Base-by-base conservation (phyloP, 139 green algal genomes). In the Chlorella ohadii region DNA sequence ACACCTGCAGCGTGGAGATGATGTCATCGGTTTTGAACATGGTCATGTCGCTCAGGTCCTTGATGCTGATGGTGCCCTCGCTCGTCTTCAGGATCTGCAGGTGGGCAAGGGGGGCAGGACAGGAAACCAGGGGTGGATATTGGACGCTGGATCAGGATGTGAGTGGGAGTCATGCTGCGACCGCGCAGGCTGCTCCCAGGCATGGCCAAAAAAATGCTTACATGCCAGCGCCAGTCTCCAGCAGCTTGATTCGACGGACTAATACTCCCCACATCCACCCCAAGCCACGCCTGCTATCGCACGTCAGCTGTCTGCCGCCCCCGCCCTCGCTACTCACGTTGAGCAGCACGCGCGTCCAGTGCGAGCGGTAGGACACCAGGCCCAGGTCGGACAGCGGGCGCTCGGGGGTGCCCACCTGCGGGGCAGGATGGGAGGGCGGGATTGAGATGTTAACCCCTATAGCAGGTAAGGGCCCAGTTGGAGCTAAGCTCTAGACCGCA, bases 1-100 rank as follows among this genome's bases (percentile, higher is more conserved):
- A 17, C n/a, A 70, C 68, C 85, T 95, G 91, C 89, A 99, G 91
- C 44, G 97, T 99, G 80, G 87, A 92, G 68, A 98, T 95, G 84
- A 99, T 96, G 93, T 99, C 97, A n/a, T 99, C 96, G 5, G 91
- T 92, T 84, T 97, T 97, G 90, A 99, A 99, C 83, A 92, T 93
- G 28, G 97, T 99, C 76, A 96, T 85, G 67, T 98, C 95, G 38
- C 83, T 94, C 81, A 99, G 88, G 70, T 99, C 97, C 91, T 98
- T 98, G 87, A 99, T 97, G 78, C 88, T 95, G 31, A 99, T 89
- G 66, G 71, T 90, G 44, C 90, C 90, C 82, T 90, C 81, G 23
- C 88, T 87, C 41, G 94, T 88, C 23, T 90, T 89, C 23, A 99
- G 84, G 72, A 98, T 89, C 38, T 94, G 83, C 59, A 41, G 33